A percentile compares a stretch with the other conserved stretches of the same genome.
These are phyloP conservation scores for Crithidia thermophila DNA, from an alignment of 208 protist species.

Conservation along the genomic window DNA sequence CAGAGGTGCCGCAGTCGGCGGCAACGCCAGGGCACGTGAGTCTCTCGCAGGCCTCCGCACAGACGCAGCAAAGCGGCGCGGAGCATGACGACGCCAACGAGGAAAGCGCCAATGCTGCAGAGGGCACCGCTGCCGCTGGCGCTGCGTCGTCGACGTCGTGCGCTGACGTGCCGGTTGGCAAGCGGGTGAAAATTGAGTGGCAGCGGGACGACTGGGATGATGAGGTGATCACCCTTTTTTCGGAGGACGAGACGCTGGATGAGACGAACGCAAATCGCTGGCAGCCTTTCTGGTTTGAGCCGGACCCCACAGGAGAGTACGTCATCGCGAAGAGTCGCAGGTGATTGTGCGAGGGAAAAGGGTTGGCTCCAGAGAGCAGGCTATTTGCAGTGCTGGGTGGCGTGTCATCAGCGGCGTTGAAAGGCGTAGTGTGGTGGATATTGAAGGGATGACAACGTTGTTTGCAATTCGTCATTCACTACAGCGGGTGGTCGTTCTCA, in stretches of 20 bases:
- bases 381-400: too few species aligned
- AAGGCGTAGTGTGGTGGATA: too few species aligned
- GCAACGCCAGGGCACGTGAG: not conserved
- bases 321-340: constrained; percentile 24
- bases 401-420: too few species aligned
- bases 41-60: not conserved
- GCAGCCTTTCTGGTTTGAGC: constrained; percentile 86
- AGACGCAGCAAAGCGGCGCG: too few species aligned
- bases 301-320: constrained; percentile 36
- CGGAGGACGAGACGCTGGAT: constrained; percentile 73
- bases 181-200: constrained; percentile 61
- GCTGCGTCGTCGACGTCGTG: not conserved
- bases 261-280: constrained; percentile 72
- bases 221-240: constrained; percentile 78
- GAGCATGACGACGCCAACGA: not conserved
- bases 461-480: too few species aligned
- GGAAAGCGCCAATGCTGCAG: not conserved
- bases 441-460: too few species aligned
- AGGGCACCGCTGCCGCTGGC: not conserved
- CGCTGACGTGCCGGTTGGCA: constrained; percentile 1
- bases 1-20: constrained; percentile 1
- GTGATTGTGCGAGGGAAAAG: not conserved
- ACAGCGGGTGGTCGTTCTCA: too few species aligned
- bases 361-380: too few species aligned
- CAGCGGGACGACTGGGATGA: constrained; percentile 84